Conservation (phyloP, 2,329 filamentous ascomycete genomes). For the Cordyceps cateniannulata region DNA sequence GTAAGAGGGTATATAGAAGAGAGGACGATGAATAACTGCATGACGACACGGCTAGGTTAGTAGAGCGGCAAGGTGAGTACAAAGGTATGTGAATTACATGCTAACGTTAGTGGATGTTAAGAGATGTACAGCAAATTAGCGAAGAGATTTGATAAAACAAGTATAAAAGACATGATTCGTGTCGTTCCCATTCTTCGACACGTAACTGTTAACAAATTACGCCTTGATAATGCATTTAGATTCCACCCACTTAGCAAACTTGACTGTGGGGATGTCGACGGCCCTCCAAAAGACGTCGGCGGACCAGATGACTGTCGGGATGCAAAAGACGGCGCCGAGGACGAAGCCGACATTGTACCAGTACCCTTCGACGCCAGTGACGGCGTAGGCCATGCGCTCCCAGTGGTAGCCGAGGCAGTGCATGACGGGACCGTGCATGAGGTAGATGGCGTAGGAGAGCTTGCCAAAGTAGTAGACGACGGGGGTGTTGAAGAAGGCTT, state of each 20-base stretch:
- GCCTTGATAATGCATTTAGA: slow-evolving; percentile 30
- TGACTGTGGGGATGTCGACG: slow-evolving; percentile 50
- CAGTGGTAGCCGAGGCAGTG: slow-evolving; percentile 47
- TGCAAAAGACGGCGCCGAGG: slow-evolving; percentile 39
- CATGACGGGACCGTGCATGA: slow-evolving; percentile 52
- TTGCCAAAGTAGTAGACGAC: slow-evolving; percentile 52
- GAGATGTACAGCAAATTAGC: slow-evolving; percentile 15
- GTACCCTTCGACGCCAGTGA: slow-evolving; percentile 40
- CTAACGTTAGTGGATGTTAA: not conserved
- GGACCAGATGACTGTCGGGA: slow-evolving; percentile 47
- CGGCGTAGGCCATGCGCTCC: slow-evolving; percentile 40
- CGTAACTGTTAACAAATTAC: slow-evolving; percentile 12
- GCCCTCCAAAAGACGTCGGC: slow-evolving; percentile 51
- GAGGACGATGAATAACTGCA: not conserved
- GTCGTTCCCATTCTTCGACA: not conserved
- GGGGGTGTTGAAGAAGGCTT: slow-evolving; percentile 42
- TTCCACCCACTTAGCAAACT: slow-evolving; percentile 51
- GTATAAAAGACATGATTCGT: not conserved
- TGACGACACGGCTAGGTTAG: not conserved
- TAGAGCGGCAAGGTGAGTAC: not conserved
- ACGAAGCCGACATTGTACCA: slow-evolving; percentile 41
- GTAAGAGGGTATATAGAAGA: slow-evolving; percentile 39
- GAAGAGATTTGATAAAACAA: not conserved
- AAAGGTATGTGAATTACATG: not conserved
- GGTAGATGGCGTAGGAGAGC: slow-evolving; percentile 55